phyloP scores from a whole-genome alignment of 2,329 filamentous ascomycete genomes.

The Akanthomyces uredinophilus region DNA sequence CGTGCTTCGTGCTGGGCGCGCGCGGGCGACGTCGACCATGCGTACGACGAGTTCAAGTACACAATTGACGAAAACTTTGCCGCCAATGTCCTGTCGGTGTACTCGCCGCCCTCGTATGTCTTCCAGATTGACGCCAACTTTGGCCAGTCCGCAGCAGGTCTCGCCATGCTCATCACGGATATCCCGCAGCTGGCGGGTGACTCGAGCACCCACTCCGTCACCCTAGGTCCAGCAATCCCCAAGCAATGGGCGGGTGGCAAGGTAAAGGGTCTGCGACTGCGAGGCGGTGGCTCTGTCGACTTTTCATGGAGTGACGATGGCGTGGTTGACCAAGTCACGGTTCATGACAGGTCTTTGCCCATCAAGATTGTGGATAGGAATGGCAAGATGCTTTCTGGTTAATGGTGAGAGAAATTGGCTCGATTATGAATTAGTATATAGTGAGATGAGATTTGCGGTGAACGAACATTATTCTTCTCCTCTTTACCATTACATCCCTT shows the following conservation, averaged over 20 bases:
- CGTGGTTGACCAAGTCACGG: conserved; percentile 24
- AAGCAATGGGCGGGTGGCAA: conserved; percentile 37
- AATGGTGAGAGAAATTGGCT: not conserved
- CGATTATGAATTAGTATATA: not conserved
- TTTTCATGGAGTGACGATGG: conserved; percentile 39
- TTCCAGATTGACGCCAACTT: conserved; percentile 59
- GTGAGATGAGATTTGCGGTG: not conserved
- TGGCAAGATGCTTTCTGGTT: not conserved
- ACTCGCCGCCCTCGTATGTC: conserved; percentile 23
- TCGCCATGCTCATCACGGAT: conserved; percentile 50
- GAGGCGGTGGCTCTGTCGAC: conserved; percentile 38
- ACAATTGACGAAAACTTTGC: conserved; percentile 46
- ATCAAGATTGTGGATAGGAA: not conserved
- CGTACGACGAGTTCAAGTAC: conserved; percentile 44
- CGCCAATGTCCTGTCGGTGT: conserved; percentile 47
- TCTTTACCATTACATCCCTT: not conserved
- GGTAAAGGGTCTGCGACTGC: conserved; percentile 39
- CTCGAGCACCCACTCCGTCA: conserved; percentile 28
- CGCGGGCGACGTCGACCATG: conserved; percentile 44
- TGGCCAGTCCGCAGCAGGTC: conserved; percentile 42
- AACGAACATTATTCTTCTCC: not conserved
- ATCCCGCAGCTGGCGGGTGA: conserved; percentile 28
- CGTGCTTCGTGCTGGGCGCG: conserved; percentile 51
- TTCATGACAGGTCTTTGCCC: not conserved
- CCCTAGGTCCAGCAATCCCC: conserved; percentile 45